Evolutionary conservation across 495 filamentous ascomycete species (phyloP).

Genomic region (Filosporella fistucella): DNA sequence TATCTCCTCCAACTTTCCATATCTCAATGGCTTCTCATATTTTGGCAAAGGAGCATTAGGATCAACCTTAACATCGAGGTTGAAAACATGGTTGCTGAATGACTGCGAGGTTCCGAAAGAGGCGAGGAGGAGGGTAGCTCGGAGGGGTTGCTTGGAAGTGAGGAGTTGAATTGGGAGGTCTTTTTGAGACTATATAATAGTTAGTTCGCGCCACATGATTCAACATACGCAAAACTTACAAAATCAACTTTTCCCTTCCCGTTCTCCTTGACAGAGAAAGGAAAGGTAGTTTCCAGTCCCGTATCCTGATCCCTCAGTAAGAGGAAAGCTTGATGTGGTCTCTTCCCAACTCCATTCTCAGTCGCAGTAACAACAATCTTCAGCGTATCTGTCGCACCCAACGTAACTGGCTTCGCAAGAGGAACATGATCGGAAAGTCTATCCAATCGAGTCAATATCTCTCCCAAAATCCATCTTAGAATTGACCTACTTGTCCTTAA

Average conservation of each 20-base stretch:
- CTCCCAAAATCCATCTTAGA: neutral
- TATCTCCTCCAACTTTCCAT: slow-evolving; percentile 79
- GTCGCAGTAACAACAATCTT: slow-evolving; percentile 78
- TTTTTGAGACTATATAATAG: slow-evolving; percentile 65
- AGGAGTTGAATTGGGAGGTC: slow-evolving; percentile 86
- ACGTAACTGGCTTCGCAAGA: slow-evolving; percentile 37
- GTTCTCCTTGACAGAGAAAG: slow-evolving; percentile 78
- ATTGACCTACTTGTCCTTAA: slow-evolving; percentile 66
- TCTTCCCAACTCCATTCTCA: slow-evolving; percentile 71
- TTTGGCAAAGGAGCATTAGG: slow-evolving; percentile 53
- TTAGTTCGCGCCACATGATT: slow-evolving; percentile 21
- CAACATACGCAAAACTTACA: slow-evolving; percentile 43
- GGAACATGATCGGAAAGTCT: slow-evolving; percentile 23
- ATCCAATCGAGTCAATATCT: slow-evolving; percentile 1
- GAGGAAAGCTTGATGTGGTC: slow-evolving; percentile 91
- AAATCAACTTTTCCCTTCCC: slow-evolving; percentile 81
- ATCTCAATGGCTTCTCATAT: slow-evolving; percentile 65
- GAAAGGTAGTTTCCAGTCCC: slow-evolving; percentile 84
- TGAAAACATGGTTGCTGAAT: slow-evolving; percentile 59
- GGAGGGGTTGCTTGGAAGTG: slow-evolving; percentile 55
- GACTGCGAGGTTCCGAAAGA: slow-evolving; percentile 76
- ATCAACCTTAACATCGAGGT: slow-evolving; percentile 52
- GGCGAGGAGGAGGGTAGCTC: slow-evolving; percentile 75
- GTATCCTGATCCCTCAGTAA: slow-evolving; percentile 68
- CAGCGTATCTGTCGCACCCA: slow-evolving; percentile 67